phyloP scores from a whole-genome alignment of 164 flowering plant species.

The Piper betle region DNA sequence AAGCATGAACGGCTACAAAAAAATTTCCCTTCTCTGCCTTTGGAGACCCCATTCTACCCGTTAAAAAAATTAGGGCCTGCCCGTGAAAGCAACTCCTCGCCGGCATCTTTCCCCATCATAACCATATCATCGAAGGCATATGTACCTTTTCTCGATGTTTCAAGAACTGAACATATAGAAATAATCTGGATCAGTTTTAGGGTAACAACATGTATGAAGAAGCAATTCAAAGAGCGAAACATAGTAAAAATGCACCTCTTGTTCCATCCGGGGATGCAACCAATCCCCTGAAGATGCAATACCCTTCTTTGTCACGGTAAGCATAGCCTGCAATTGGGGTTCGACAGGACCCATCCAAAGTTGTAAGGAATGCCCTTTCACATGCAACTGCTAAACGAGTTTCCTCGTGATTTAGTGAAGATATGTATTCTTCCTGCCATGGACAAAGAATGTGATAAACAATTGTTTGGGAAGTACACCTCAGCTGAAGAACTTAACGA shows the following conservation, averaged over 20 bases:
- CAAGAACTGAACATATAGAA: slow-evolving; percentile 51
- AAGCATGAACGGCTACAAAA: not conserved
- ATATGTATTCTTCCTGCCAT: slow-evolving; percentile 57
- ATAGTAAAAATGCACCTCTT: slow-evolving; percentile 32
- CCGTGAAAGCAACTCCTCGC: slow-evolving; percentile 66
- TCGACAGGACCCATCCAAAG: slow-evolving; percentile 90
- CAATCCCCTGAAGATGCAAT: slow-evolving; percentile 73
- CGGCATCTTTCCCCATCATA: slow-evolving; percentile 87
- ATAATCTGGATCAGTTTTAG: not conserved
- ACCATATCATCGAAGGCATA: slow-evolving; percentile 73
- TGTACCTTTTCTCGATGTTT: slow-evolving; percentile 72
- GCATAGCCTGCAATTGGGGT: slow-evolving; percentile 99
- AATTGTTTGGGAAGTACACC: not conserved
- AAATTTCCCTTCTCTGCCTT: not conserved
- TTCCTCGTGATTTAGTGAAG: slow-evolving; percentile 84
- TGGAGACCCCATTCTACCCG: slow-evolving; percentile 2
- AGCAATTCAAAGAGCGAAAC: no score
- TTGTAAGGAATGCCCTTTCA: slow-evolving; percentile 84
- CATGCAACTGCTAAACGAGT: slow-evolving; percentile 90
- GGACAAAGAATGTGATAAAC: not conserved
- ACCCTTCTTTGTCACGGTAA: slow-evolving; percentile 47
- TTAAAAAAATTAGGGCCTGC: slow-evolving; percentile 84
- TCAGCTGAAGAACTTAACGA: not conserved
- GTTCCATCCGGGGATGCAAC: slow-evolving; percentile 98
- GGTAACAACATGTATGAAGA: not conserved